phyloP scores from a whole-genome alignment of 2,329 filamentous ascomycete species.

The Phoma sp. region DNA sequence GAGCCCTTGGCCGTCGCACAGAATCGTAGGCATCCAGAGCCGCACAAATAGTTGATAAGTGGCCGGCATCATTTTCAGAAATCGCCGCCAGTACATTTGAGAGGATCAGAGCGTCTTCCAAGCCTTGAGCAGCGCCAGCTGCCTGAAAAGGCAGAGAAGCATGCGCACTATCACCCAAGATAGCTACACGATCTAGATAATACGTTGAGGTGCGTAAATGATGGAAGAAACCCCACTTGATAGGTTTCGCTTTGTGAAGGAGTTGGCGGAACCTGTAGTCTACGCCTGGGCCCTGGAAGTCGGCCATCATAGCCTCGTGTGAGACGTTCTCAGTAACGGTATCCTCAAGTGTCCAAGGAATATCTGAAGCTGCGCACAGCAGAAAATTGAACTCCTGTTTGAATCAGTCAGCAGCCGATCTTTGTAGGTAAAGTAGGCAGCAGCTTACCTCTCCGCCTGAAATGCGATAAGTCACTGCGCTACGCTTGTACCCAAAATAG shows the following conservation, averaged over 20 bases:
- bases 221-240: slow-evolving; percentile 35
- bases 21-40: slow-evolving; percentile 33
- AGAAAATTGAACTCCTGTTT: slow-evolving; percentile 12
- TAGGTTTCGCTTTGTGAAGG: slow-evolving; percentile 24
- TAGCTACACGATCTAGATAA: slow-evolving; percentile 25
- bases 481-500: slow-evolving; percentile 28
- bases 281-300: slow-evolving; percentile 20
- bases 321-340: slow-evolving; percentile 21
- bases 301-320: slow-evolving; percentile 30
- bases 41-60: slow-evolving; percentile 8
- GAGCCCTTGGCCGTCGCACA: slow-evolving; percentile 31
- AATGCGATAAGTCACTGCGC: slow-evolving; percentile 35
- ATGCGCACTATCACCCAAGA: slow-evolving; percentile 39
- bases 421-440: background rate
- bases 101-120: slow-evolving; percentile 39
- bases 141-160: slow-evolving; percentile 34
- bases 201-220: slow-evolving; percentile 33
- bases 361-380: background rate
- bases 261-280: slow-evolving; percentile 25
- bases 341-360: slow-evolving; percentile 4
- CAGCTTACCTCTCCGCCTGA: slow-evolving; percentile 20
- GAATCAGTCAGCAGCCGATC: background rate
- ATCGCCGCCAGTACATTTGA: slow-evolving; percentile 24
- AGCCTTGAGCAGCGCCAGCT: slow-evolving; percentile 36
- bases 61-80: background rate